phyloP scores from a whole-genome alignment of 768 basidiomycete species.

The Leucocoprinus leucothites region DNA sequence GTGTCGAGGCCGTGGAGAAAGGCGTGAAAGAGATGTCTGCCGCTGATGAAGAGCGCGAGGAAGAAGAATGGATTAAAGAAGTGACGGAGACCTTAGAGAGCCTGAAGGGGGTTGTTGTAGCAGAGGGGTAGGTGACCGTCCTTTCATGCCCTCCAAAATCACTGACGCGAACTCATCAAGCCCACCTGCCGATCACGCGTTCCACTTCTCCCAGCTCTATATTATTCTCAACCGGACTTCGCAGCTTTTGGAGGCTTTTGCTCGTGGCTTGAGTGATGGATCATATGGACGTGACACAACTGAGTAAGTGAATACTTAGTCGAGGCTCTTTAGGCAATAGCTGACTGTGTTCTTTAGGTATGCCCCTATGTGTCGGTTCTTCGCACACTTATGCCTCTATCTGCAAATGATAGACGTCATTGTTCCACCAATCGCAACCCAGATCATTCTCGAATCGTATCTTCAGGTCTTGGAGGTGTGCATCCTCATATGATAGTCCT shows the following conservation, averaged over 20 bases:
- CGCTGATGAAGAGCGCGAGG: constrained; percentile 35
- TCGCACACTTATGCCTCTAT: constrained; percentile 89
- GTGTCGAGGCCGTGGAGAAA: constrained; percentile 42
- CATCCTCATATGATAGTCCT: constrained; percentile 2
- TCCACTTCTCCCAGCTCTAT: constrained; percentile 78
- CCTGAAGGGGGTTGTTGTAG: constrained; percentile 52
- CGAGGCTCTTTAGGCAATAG: not conserved
- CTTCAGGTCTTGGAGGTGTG: constrained; percentile 81
- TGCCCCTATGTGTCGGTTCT: constrained; percentile 69
- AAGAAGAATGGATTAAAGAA: constrained; percentile 67
- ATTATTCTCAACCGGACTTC: constrained; percentile 74
- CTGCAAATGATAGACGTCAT: constrained; percentile 77
- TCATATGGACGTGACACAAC: constrained; percentile 43
- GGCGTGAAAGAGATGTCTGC: constrained; percentile 25
- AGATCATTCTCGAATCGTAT: constrained; percentile 85
- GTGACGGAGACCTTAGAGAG: constrained; percentile 54
- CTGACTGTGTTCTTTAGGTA: not conserved
- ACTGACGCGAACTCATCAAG: constrained; percentile 27
- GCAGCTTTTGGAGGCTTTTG: constrained; percentile 66
- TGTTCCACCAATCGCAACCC: constrained; percentile 71
- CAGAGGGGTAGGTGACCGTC: constrained; percentile 51
- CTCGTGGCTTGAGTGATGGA: constrained; percentile 50
- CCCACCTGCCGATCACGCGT: constrained; percentile 66
- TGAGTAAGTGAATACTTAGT: constrained; percentile 43
- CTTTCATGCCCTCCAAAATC: not conserved